phyloP scores from a whole-genome alignment of 768 basidiomycete genomes.

The Gymnopilus junonius region DNA sequence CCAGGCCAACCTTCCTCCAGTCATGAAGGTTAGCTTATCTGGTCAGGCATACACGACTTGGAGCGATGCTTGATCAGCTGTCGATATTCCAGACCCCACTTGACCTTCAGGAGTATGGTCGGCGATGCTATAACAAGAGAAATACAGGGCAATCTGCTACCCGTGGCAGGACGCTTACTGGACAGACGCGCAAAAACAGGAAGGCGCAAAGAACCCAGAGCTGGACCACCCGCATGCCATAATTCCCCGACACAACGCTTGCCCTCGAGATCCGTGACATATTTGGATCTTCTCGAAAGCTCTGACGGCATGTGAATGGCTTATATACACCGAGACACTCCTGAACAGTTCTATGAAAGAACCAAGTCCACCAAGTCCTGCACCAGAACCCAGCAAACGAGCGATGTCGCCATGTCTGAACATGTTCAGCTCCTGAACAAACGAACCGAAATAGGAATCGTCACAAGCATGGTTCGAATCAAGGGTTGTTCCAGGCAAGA shows the following conservation, averaged over 20 bases:
- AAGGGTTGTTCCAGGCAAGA: not conserved
- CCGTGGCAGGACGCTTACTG: not conserved
- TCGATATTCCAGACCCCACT: slow-evolving; percentile 1
- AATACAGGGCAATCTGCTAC: not conserved
- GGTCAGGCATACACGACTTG: not conserved
- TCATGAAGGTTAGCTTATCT: not conserved
- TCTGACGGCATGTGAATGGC: not conserved
- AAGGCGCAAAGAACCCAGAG: not conserved
- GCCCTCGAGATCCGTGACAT: not conserved
- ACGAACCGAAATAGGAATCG: not conserved
- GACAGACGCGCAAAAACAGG: not conserved
- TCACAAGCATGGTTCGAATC: not conserved
- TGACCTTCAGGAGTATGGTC: not conserved
- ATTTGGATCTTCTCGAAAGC: not conserved
- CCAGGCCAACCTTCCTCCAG: not conserved
- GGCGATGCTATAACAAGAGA: not conserved
- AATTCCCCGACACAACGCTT: not conserved
- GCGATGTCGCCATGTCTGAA: not conserved
- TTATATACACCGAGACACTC: not conserved
- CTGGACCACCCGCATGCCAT: not conserved
- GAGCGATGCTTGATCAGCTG: not conserved
- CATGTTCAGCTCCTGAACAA: not conserved
- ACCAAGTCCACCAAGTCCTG: slow-evolving; percentile 10
- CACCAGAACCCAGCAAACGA: not conserved
- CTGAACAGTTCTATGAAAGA: slow-evolving; percentile 8